phyloP scores from a whole-genome alignment of 176 grass and related monocot species.

The Carex littledalei region DNA sequence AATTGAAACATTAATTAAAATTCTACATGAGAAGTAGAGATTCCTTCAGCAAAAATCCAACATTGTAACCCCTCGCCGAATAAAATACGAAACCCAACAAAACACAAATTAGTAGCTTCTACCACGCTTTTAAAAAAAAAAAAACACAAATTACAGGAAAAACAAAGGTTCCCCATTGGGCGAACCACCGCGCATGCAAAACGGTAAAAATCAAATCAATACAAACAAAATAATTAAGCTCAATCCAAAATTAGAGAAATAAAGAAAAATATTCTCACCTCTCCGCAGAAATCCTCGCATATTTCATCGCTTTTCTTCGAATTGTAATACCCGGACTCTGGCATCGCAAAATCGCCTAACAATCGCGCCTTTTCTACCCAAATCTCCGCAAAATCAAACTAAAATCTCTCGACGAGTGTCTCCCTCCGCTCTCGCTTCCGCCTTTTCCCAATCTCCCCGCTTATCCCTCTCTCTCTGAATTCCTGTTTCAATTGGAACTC shows the following conservation, averaged over 20 bases:
- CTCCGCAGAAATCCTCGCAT: conserved; percentile 61
- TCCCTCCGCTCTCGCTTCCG: not conserved
- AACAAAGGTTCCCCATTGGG: not conserved
- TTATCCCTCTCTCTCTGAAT: not conserved
- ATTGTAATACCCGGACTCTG: conserved; percentile 52
- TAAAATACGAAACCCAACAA: conserved; percentile 15
- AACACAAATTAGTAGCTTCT: conserved; percentile 18
- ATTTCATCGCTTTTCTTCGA: conserved; percentile 80
- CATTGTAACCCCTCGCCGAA: not conserved
- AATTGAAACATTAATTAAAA: not conserved
- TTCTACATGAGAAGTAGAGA: not conserved
- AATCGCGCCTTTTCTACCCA: not conserved
- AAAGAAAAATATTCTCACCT: conserved; percentile 37
- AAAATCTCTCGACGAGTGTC: not conserved
- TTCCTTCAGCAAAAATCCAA: not conserved
- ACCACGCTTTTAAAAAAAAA: too few species aligned
- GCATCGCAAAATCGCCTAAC: conserved; percentile 34
- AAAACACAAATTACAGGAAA: conserved; percentile 15
- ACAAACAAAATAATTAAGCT: conserved; percentile 16
- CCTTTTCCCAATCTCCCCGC: not conserved
- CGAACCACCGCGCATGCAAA: not conserved
- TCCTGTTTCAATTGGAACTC: not conserved
- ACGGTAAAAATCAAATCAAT: not conserved
- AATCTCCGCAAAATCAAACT: not conserved
- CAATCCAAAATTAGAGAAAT: not conserved